Conservation (phyloP, 352 stramenopile genomes). For the Thraustochytrium striatum region DNA sequence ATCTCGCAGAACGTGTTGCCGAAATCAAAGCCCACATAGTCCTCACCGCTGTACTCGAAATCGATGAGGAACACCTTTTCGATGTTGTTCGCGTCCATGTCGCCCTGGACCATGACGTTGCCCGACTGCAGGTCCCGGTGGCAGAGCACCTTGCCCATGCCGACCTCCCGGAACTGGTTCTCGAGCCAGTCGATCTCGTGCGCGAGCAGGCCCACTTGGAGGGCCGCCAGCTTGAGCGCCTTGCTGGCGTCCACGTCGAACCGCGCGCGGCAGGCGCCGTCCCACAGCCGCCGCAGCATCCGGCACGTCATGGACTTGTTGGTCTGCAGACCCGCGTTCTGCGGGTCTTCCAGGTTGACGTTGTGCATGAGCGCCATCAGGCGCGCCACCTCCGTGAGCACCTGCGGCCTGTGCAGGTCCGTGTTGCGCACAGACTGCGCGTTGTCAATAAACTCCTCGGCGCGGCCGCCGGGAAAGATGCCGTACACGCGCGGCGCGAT, state of each 20-base stretch:
- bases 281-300: constrained; percentile 2
- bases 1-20: constrained; percentile 42
- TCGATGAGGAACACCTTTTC: constrained; percentile 22
- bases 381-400: background rate
- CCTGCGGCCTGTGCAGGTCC: background rate
- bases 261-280: background rate
- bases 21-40: constrained; percentile 37
- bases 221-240: constrained; percentile 12
- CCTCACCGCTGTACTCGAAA: constrained; percentile 40
- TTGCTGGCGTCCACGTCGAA: constrained; percentile 18
- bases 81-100: background rate
- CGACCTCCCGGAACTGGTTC: background rate
- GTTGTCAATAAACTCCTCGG: constrained; percentile 27
- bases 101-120: constrained; percentile 24
- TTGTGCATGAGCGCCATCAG: constrained; percentile 38
- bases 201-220: background rate
- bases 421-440: constrained; percentile 10
- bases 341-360: background rate
- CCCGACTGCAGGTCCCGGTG: constrained; percentile 35
- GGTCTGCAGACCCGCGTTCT: background rate
- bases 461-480: constrained; percentile 23
- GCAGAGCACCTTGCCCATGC: constrained; percentile 33
- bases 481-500: constrained; percentile 32
- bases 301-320: background rate
- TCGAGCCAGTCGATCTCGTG: constrained; percentile 27